phyloP scores from a whole-genome alignment of 441 rosid species.

The Erodium moschatum region DNA sequence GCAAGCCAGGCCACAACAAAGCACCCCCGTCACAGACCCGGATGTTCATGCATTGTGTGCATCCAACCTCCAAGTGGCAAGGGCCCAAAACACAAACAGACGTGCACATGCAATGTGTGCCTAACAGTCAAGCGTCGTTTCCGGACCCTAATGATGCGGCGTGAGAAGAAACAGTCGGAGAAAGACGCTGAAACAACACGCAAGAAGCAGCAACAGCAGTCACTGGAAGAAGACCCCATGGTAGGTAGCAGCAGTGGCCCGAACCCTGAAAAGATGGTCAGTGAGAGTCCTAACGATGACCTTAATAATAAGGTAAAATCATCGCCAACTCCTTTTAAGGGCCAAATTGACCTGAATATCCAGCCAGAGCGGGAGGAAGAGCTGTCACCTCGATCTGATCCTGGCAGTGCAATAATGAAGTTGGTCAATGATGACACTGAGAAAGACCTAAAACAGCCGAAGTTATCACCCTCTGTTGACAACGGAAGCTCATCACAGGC shows the following conservation, averaged over 20 bases:
- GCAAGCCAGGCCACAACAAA: constrained; percentile 45
- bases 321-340: background rate
- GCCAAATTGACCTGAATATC: background rate
- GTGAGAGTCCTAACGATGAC: background rate
- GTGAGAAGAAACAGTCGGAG: constrained; percentile 63
- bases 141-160: constrained; percentile 42
- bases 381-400: constrained; percentile 2
- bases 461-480: background rate
- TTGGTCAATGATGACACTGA: background rate
- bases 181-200: constrained; percentile 44
- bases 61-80: constrained; percentile 63
- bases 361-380: background rate
- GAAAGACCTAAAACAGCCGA: background rate
- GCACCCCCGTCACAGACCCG: constrained; percentile 68
- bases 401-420: background rate
- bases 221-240: constrained; percentile 34
- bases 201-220: constrained; percentile 25
- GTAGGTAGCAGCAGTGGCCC: background rate
- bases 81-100: constrained; percentile 56
- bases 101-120: constrained; percentile 55
- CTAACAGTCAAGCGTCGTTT: constrained; percentile 46
- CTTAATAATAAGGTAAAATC: background rate
- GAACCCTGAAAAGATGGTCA: background rate
- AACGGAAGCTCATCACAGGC: background rate
- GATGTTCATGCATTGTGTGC: constrained; percentile 66